Percentiles rank a stretch among this genome's conserved stretches.
These are phyloP conservation scores for Entrophospora sp. DNA, from an alignment of 192 early-diverging fungal genomes.

Conservation along the genomic window DNA sequence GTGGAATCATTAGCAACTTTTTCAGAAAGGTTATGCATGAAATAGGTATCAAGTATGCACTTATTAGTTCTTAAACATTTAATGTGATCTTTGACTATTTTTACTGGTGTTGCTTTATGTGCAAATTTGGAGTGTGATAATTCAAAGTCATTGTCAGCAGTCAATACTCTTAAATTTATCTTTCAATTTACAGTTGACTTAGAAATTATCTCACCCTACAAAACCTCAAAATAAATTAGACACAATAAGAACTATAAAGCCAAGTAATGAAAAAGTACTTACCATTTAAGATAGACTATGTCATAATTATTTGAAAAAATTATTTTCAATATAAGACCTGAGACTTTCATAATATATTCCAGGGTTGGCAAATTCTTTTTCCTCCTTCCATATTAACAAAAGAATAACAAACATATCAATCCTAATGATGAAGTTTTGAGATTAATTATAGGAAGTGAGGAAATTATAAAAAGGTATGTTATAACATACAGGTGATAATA, in stretches of 20 bases:
- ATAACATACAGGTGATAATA: slow-evolving; percentile 19
- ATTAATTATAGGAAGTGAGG: not conserved
- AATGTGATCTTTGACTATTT: slow-evolving; percentile 15
- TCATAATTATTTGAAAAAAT: slow-evolving; percentile 13
- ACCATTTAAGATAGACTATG: slow-evolving; percentile 18
- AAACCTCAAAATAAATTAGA: not conserved
- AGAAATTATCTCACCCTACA: slow-evolving; percentile 2
- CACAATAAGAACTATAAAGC: not conserved
- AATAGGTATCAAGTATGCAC: slow-evolving; percentile 7
- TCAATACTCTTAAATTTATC: slow-evolving; percentile 19
- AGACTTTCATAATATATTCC: slow-evolving; percentile 14
- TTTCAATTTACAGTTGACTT: slow-evolving; percentile 16
- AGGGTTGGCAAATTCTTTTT: slow-evolving; percentile 19
- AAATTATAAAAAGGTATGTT: not conserved
- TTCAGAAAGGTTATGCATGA: slow-evolving; percentile 4
- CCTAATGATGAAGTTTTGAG: slow-evolving; percentile 14
- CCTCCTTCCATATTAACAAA: slow-evolving; percentile 18
- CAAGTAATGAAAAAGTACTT: not conserved
- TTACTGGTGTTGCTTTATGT: slow-evolving; percentile 3
- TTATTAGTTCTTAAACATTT: slow-evolving; percentile 16
- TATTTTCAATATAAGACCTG: slow-evolving; percentile 13
- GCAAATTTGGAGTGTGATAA: slow-evolving; percentile 15
- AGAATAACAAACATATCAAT: slow-evolving; percentile 14
- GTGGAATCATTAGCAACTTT: slow-evolving; percentile 5
- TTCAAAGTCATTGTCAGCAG: not conserved